phyloP scores from a whole-genome alignment of 139 green algal species.

The Edaphochlamys debaryana region DNA sequence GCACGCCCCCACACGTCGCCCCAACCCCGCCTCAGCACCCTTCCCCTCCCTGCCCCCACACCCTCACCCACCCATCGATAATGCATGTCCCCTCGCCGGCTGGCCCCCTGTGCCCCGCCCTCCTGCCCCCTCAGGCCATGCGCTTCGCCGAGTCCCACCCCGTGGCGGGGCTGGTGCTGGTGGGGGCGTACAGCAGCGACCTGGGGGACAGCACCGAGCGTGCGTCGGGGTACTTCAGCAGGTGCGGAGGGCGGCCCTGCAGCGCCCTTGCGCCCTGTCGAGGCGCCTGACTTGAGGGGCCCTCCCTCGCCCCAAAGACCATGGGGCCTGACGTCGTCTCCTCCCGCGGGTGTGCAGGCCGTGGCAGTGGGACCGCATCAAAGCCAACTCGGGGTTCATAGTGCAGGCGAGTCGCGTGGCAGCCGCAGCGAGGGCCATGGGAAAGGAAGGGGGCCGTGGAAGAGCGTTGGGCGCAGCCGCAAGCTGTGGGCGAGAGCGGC shows the following conservation, averaged over 20 bases:
- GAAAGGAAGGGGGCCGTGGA: too few species aligned
- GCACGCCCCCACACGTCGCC: too few species aligned
- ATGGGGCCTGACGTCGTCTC: background rate
- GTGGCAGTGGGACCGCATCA: slow-evolving; percentile 51
- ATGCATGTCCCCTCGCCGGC: too few species aligned
- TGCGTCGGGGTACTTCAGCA: slow-evolving; percentile 26
- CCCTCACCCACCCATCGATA: too few species aligned
- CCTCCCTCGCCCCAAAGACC: too few species aligned
- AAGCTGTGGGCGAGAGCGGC: background rate
- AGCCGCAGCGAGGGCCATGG: background rate
- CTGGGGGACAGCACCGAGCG: slow-evolving; percentile 34
- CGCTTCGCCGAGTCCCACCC: slow-evolving; percentile 38
- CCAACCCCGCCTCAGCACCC: too few species aligned
- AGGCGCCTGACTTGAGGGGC: too few species aligned
- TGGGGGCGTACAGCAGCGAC: slow-evolving; percentile 50
- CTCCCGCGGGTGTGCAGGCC: slow-evolving; percentile 24
- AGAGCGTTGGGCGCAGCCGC: too few species aligned
- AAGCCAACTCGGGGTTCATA: slow-evolving; percentile 42
- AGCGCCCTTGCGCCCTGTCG: too few species aligned
- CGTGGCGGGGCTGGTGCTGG: slow-evolving; percentile 47
- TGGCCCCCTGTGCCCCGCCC: too few species aligned
- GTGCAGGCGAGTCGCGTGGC: slow-evolving; percentile 4
- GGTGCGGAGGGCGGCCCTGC: background rate
- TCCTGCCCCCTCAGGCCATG: too few species aligned
- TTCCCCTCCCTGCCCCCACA: too few species aligned